Evolutionary conservation across 768 basidiomycete species (phyloP), one percentile per base, ranked within the genome.

Genomic region (Termitomyces sp.): DNA sequence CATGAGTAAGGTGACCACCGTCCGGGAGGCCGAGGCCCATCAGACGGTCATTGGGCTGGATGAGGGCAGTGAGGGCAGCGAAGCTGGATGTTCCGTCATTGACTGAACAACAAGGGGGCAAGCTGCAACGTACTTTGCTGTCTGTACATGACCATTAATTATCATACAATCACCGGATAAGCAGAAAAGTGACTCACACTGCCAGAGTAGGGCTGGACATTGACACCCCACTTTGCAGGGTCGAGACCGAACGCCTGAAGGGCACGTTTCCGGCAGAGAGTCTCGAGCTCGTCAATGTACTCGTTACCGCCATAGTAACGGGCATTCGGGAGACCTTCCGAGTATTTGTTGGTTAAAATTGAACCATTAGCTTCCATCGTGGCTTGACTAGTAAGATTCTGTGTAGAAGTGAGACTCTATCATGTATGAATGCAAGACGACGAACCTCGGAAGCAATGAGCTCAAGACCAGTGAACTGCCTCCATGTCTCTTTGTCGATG

Each of bases 11-110:
- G 71, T 97, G 95, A 46, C 94, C 96, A 69, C 96, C 96, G 67
- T 98, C 95, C 14, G 96, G 93, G 35, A 99, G 88, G 58, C 94
- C 95, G 62, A 99, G 89, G 72, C 96, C 96, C 96, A 99, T 98
- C 62, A 99, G 82, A 58, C 96, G 88, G 74, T 98, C 96, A 70
- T 98, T 91, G 48, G 96, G 96, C 70, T 97, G 90, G 68, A 98
- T 85, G 62, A 99, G 79, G 37, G 96, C 94, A 37, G 97, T 98
- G 65, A 98, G 81, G 41, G 94, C 91, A 51, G 96, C 97, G 68
- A 98, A 99, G 84, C 90, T 96, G 55, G 4, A 65, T 53, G 52
- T 43, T 55, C 45, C 28, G 60, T 51, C 41, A 35, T 9, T 44
- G 40, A 12, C 7, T 43, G 52, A 30, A 43, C 19, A 48, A 9